Evolutionary conservation across 2,329 filamentous ascomycete genomes (phyloP), one percentile per base, ranked within the genome.

Genomic region (Pyrenophora teres): DNA sequence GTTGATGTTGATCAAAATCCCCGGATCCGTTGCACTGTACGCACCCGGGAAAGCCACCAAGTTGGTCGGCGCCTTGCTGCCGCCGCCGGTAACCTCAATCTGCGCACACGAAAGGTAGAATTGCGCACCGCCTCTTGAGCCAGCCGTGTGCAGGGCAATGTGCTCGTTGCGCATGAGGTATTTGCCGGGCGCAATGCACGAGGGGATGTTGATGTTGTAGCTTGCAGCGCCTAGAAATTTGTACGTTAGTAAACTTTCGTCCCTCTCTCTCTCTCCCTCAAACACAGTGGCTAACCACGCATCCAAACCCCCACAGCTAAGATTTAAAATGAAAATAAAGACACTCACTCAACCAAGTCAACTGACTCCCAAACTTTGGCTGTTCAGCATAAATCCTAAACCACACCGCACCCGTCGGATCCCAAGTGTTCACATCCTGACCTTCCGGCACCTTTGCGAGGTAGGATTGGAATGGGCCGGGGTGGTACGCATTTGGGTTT

Each of bases 151-250:
- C 16, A 80, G 61, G 2, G 70, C 77, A 49, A 81, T 77, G 47
- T 80, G 78, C 63, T 81, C 78, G 39, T 75, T 69, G 4, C 78
- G 67, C 19, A 80, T 65, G 10, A 80, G 62, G 60, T 80, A 80
- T 52, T 80, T 69, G 18, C 78, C 78, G 2, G 68, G 60, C 2
- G 78, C 75, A 2, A 71, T 68, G 33, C 64, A 67, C 18, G 62
- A 66, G 2, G 78, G 78, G 40, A 80, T 72, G 1, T 67, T 73
- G 46, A 74, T 42, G 23, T 62, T 59, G 49, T 62, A 52, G 46
- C 44, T 55, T 25, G 40, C 16, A 2, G 42, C 48, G 7, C 21
- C 51, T 54, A 40, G 16, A 30, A 0, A n/a, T 0, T 4, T 4
- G 8, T n/a, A 15, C 15, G 9, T 46, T 23, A 46, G 15, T 18